A percentile compares a stretch with the other conserved stretches of the same genome.
Evolutionary conservation across 768 basidiomycete genomes (phyloP).

Genomic region (Nidularia pulvinata): DNA sequence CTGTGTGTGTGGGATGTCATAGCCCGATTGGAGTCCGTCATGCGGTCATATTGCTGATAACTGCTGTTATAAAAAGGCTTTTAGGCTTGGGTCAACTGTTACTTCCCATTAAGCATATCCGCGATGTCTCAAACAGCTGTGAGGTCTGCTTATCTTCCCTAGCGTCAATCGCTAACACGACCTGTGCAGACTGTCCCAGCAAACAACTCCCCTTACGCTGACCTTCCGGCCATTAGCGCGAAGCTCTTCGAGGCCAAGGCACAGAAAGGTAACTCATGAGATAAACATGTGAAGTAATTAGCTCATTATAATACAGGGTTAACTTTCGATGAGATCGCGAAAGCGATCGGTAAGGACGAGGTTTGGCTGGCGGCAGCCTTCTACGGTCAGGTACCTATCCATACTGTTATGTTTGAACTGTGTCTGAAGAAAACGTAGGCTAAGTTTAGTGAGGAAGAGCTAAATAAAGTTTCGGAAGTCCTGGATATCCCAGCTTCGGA

Average conservation of each 20-base stretch:
- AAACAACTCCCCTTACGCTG: slow-evolving; percentile 40
- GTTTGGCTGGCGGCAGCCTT: slow-evolving; percentile 84
- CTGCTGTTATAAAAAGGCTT: slow-evolving; percentile 6
- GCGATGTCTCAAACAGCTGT: slow-evolving; percentile 38
- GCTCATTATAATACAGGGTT: slow-evolving; percentile 38
- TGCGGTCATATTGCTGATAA: slow-evolving; percentile 1
- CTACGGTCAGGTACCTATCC: slow-evolving; percentile 65
- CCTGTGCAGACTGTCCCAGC: slow-evolving; percentile 35
- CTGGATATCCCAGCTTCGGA: slow-evolving; percentile 43
- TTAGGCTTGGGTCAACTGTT: neutral
- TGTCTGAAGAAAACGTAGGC: slow-evolving; percentile 44
- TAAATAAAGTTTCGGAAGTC: slow-evolving; percentile 45
- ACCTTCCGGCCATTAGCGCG: slow-evolving; percentile 49
- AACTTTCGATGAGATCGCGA: slow-evolving; percentile 70
- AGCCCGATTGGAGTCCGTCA: neutral
- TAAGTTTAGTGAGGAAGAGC: slow-evolving; percentile 62
- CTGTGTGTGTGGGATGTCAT: neutral
- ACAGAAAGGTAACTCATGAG: slow-evolving; percentile 42
- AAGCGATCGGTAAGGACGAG: slow-evolving; percentile 70
- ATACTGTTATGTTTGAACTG: neutral
- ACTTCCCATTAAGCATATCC: slow-evolving; percentile 2
- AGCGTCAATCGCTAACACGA: neutral
- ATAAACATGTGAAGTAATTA: neutral
- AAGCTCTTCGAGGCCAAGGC: slow-evolving; percentile 68
- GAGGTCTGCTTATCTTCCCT: slow-evolving; percentile 7